Base-by-base conservation (phyloP, 305 asterid genomes). In the Plantago rigida region DNA sequence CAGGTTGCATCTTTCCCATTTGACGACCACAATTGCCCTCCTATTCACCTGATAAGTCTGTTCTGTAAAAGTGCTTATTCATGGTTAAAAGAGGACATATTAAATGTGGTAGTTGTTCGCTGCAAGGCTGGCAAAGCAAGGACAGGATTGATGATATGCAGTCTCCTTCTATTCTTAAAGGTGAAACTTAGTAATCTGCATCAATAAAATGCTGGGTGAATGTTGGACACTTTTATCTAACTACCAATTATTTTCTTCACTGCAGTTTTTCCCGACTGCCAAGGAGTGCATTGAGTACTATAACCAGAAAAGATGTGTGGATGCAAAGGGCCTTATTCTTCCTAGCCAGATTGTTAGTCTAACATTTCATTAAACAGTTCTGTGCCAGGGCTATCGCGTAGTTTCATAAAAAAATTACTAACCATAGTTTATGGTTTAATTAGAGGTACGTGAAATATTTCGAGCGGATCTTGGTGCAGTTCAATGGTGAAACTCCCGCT, bases 91-190 rank as follows among this genome's bases (percentile, higher is more conserved):
- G 93, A 80, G 76, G 95, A 86, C 75, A 92, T 92, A 65, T 59
- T 83, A 66, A 89, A 92, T 77, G 99, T 92, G 68, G 99, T 92
- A 62, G 97, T 92, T 74, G 95, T 92, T 73, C 99, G 86, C 79
- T 92, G 99, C 74, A 92, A 92, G 85, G 99, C 99, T 66, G 99
- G 99, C 58, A 92, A 73, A 82, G 99, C 99, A 56, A 86, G 99
- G 84, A 92, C 97, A 9, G 97, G 97, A 67, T 73, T 92, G 76
- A 92, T 92, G 97, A 89, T 89, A 60, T 92, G 97, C 67, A 84
- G 99, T 80, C 91, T 92, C 72, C 97, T 92, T 65, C 81, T 92
- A 68, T 92, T 80, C 83, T 79, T 92, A 72, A 92, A 92, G 99
- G 97, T 86, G 67, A 79, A 70, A 54, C 65, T 54, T 52, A 58